These are phyloP conservation scores for Pseudocercospora musae DNA, from an alignment of 2,329 filamentous ascomycete genomes.

Conservation along the genomic window DNA sequence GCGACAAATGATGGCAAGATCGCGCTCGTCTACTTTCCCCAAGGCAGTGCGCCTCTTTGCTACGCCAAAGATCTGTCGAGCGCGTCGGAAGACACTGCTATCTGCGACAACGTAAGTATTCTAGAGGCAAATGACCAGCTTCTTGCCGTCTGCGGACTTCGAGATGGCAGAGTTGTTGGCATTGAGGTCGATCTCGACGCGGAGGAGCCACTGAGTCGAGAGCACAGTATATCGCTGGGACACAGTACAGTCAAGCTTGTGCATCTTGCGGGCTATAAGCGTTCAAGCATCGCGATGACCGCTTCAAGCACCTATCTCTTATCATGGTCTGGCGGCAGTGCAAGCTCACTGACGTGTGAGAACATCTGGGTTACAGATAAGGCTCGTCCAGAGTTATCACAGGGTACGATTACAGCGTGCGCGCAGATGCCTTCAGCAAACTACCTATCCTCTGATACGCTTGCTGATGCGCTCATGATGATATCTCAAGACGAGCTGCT, in stretches of 20 bases:
- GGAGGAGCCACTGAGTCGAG: constrained; percentile 6
- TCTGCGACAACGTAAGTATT: constrained; percentile 29
- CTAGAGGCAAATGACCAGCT: constrained; percentile 9
- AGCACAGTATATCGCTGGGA: constrained; percentile 20
- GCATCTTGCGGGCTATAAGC: constrained; percentile 9
- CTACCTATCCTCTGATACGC: constrained; percentile 16
- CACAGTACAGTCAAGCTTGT: constrained; percentile 29
- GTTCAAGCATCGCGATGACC: constrained; percentile 26
- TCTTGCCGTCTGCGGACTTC: constrained; percentile 29
- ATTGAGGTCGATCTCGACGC: constrained; percentile 12
- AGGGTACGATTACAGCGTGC: constrained; percentile 24
- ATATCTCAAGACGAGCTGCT: constrained; percentile 26
- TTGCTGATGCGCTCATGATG: constrained; percentile 27
- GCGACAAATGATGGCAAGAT: constrained; percentile 17
- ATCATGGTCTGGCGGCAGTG: constrained; percentile 20
- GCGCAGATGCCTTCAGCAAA: constrained; percentile 25
- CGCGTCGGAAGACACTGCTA: not conserved
- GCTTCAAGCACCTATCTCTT: constrained; percentile 27
- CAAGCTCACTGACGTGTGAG: constrained; percentile 18
- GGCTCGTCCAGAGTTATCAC: constrained; percentile 25
- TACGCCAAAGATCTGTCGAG: constrained; percentile 5
- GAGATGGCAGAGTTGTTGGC: constrained; percentile 29
- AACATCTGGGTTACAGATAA: constrained; percentile 33
- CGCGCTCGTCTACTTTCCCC: constrained; percentile 7
- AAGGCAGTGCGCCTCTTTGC: constrained; percentile 1